Evolutionary conservation across 148 eudicot genomes (phyloP).

Genomic region (Persicaria tinctoria): DNA sequence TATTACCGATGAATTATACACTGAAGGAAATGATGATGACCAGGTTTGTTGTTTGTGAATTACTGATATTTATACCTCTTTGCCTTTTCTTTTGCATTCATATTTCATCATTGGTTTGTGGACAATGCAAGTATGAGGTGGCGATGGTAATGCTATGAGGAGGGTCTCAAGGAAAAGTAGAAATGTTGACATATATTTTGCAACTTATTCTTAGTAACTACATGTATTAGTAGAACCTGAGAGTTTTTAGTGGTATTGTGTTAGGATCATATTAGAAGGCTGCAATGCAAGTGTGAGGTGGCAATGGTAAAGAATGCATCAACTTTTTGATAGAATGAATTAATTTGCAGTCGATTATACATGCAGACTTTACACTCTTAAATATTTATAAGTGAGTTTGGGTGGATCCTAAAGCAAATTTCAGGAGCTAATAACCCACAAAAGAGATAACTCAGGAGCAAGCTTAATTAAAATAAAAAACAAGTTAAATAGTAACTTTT

Average conservation of each 20-base stretch:
- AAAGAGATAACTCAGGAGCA: too few species aligned
- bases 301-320: too few species aligned
- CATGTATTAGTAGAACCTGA: neutral
- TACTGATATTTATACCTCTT: neutral
- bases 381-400: too few species aligned
- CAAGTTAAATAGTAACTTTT: too few species aligned
- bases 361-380: too few species aligned
- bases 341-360: too few species aligned
- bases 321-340: too few species aligned
- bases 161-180: neutral
- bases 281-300: too few species aligned
- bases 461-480: too few species aligned
- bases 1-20: conserved; percentile 43
- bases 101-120: neutral
- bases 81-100: neutral
- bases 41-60: conserved; percentile 42
- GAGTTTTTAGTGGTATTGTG: neutral
- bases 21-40: conserved; percentile 49
- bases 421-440: too few species aligned
- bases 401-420: too few species aligned
- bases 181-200: neutral
- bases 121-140: neutral
- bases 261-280: too few species aligned
- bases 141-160: neutral
- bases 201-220: neutral